phyloP scores from a whole-genome alignment of 495 filamentous ascomycete genomes.

The Clohesyomyces aquaticus region DNA sequence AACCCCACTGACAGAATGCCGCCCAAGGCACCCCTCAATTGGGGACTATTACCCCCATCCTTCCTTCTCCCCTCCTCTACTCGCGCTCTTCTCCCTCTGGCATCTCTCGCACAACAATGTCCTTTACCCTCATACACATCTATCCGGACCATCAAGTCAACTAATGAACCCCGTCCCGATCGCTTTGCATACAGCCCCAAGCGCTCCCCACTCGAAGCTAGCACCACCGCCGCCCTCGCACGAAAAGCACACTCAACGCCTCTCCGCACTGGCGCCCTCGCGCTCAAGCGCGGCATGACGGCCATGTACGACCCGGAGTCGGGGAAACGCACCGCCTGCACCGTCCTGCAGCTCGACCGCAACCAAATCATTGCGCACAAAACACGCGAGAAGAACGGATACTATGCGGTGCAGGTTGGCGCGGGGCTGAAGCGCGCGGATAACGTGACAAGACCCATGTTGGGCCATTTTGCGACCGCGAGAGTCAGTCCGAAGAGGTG shows the following conservation, averaged over 20 bases:
- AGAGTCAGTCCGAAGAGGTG: slow-evolving; percentile 79
- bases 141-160: slow-evolving; percentile 43
- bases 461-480: slow-evolving; percentile 82
- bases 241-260: slow-evolving; percentile 78
- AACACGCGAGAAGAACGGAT: slow-evolving; percentile 78
- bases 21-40: slow-evolving; percentile 38
- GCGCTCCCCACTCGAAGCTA: slow-evolving; percentile 69
- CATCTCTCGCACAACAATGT: slow-evolving; percentile 24
- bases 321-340: slow-evolving; percentile 80
- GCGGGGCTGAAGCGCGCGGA: slow-evolving; percentile 72
- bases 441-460: slow-evolving; percentile 75
- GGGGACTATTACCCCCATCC: slow-evolving; percentile 30
- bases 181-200: slow-evolving; percentile 73
- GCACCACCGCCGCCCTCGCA: slow-evolving; percentile 76
- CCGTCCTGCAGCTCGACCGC: slow-evolving; percentile 90
- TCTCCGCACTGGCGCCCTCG: slow-evolving; percentile 77
- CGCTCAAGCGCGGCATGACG: slow-evolving; percentile 93
- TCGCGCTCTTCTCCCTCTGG: slow-evolving; percentile 24
- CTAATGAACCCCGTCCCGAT: slow-evolving; percentile 66
- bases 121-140: slow-evolving; percentile 50
- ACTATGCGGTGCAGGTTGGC: slow-evolving; percentile 90
- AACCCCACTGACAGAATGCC: slow-evolving; percentile 37
- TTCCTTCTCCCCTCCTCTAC: slow-evolving; percentile 39
- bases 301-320: slow-evolving; percentile 77
- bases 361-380: slow-evolving; percentile 87